Conservation (phyloP, 2,329 filamentous ascomycete genomes). For the Botrytis fragariae region DNA sequence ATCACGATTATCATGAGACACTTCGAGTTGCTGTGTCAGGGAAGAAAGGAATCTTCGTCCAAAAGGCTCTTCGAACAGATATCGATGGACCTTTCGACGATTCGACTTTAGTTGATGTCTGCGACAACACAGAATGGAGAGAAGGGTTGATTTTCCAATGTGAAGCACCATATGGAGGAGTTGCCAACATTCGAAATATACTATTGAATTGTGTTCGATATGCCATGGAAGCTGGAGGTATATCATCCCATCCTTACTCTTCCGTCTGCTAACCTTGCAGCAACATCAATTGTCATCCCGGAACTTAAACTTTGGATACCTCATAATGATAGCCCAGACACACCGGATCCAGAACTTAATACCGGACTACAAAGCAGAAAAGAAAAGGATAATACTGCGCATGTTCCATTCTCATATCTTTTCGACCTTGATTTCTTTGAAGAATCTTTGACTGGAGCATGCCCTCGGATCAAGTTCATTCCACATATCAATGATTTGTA, state of each 20-base stretch:
- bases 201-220: conserved; percentile 44
- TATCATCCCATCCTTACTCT: not conserved
- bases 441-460: conserved; percentile 23
- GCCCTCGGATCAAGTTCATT: conserved; percentile 26
- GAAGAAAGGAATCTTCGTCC: conserved; percentile 24
- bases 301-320: conserved; percentile 17
- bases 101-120: conserved; percentile 27
- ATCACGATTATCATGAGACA: conserved; percentile 17
- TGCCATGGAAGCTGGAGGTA: conserved; percentile 41
- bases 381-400: conserved; percentile 15
- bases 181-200: conserved; percentile 44
- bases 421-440: conserved; percentile 33
- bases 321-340: conserved; percentile 14
- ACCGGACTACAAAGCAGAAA: conserved; percentile 14
- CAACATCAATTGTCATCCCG: conserved; percentile 17
- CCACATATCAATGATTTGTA: conserved; percentile 26
- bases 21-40: conserved; percentile 5
- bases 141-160: conserved; percentile 42
- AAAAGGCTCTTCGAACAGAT: conserved; percentile 21
- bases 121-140: conserved; percentile 38
- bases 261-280: conserved; percentile 9
- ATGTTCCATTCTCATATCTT: conserved; percentile 28
- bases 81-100: conserved; percentile 31
- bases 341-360: not conserved
- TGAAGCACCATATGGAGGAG: conserved; percentile 42